phyloP scores from a whole-genome alignment of 2,329 filamentous ascomycete species.

The Fusarium solani-melongenae region DNA sequence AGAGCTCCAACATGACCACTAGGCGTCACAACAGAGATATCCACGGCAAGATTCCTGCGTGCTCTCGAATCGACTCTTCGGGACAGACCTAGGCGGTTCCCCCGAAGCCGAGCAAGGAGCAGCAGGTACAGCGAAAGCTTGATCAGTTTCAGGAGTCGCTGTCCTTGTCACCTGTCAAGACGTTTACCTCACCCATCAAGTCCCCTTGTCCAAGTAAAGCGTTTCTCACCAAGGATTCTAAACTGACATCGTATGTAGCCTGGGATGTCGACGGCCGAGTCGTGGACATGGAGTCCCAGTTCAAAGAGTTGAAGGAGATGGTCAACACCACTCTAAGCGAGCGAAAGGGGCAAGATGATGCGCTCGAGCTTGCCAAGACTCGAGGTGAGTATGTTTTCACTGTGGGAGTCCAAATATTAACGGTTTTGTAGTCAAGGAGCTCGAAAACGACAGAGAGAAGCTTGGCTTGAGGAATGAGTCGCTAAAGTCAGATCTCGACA shows the following conservation, averaged over 20 bases:
- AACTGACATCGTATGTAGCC: conserved; percentile 71
- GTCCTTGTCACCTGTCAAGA: conserved; percentile 47
- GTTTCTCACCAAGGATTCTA: conserved; percentile 81
- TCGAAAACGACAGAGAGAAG: conserved; percentile 60
- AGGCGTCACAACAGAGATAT: conserved; percentile 42
- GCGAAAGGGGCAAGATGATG: conserved; percentile 77
- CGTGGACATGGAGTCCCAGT: conserved; percentile 80
- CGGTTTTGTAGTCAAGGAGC: conserved; percentile 54
- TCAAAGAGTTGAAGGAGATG: conserved; percentile 76
- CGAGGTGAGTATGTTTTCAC: conserved; percentile 68
- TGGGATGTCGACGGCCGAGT: conserved; percentile 85
- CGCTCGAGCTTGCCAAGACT: conserved; percentile 77
- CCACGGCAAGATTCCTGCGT: conserved; percentile 14
- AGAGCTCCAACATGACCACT: conserved; percentile 43
- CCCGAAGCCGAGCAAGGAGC: conserved; percentile 47
- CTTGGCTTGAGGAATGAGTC: conserved; percentile 59
- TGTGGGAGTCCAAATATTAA: background rate
- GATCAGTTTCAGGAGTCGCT: conserved; percentile 48
- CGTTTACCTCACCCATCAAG: conserved; percentile 52
- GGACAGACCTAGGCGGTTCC: conserved; percentile 47
- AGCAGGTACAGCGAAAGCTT: conserved; percentile 47
- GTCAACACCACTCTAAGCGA: conserved; percentile 77
- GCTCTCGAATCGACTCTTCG: conserved; percentile 27
- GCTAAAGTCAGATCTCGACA: conserved; percentile 73
- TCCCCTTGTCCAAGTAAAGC: conserved; percentile 58